A percentile compares a stretch with the other conserved stretches of the same genome.
Conservation (phyloP, 345 rosid species). For the Eucalyptus cloeziana region DNA sequence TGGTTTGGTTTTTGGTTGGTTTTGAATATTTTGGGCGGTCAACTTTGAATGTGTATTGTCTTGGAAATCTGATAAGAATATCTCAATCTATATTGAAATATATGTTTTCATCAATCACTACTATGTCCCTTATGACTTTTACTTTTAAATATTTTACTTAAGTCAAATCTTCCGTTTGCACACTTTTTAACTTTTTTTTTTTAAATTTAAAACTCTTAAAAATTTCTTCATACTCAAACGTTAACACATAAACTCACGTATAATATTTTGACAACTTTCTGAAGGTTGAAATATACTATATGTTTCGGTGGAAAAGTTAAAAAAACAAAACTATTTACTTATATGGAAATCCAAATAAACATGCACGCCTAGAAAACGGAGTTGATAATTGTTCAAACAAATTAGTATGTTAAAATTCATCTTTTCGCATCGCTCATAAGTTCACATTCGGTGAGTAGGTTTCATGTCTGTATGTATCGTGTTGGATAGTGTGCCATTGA, state of each 20-base stretch:
- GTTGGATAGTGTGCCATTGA: background rate
- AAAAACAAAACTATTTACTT: background rate
- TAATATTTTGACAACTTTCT: background rate
- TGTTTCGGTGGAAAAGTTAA: background rate
- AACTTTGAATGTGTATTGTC: background rate
- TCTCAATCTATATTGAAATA: background rate
- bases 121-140: too few species aligned
- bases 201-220: background rate
- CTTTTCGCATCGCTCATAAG: background rate
- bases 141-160: too few species aligned
- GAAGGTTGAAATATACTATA: background rate
- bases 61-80: background rate
- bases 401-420: too few species aligned
- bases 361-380: background rate
- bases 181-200: background rate
- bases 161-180: background rate
- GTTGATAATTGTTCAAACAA: background rate
- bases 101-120: too few species aligned
- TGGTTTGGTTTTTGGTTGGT: background rate
- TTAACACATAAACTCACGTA: background rate
- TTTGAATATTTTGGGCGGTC: background rate
- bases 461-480: background rate
- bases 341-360: background rate
- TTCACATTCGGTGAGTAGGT: background rate
- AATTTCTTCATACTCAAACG: background rate